These are phyloP conservation scores for Rhizopogon sp. DNA, from an alignment of 768 basidiomycete genomes.

Conservation along the genomic window DNA sequence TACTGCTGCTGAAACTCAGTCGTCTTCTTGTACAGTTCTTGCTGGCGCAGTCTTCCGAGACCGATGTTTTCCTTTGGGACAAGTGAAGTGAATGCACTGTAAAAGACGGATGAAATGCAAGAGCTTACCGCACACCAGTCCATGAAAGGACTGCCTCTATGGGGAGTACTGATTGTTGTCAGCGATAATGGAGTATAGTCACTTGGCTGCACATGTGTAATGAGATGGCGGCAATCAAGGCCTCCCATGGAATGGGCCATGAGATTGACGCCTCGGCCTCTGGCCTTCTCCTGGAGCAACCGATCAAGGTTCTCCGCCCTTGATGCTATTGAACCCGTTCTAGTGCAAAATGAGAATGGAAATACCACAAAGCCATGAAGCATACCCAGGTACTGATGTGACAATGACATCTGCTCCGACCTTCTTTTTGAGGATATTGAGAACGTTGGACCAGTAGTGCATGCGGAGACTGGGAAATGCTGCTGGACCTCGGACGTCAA, in stretches of 20 bases:
- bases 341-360: conserved; percentile 23
- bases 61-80: conserved; percentile 77
- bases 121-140: conserved; percentile 89
- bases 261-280: conserved; percentile 83
- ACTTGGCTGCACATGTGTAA: conserved; percentile 75
- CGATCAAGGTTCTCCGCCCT: conserved; percentile 74
- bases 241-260: conserved; percentile 99
- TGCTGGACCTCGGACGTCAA: conserved; percentile 82
- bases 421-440: conserved; percentile 71
- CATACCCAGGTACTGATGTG: conserved; percentile 89
- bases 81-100: conserved; percentile 6
- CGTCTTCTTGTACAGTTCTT: conserved; percentile 3
- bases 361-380: not conserved
- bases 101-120: conserved; percentile 1
- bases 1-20: not conserved
- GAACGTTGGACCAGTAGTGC: conserved; percentile 93
- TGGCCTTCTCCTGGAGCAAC: conserved; percentile 59
- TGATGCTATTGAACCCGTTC: conserved; percentile 85
- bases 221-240: conserved; percentile 89
- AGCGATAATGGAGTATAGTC: conserved; percentile 85
- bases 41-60: conserved; percentile 60
- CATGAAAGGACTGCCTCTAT: conserved; percentile 97
- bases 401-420: conserved; percentile 95
- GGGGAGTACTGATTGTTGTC: conserved; percentile 88
- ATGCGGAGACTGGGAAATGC: conserved; percentile 79